Conservation (phyloP, 1,284 basidiomycete species). For the Cerrena zonata region DNA sequence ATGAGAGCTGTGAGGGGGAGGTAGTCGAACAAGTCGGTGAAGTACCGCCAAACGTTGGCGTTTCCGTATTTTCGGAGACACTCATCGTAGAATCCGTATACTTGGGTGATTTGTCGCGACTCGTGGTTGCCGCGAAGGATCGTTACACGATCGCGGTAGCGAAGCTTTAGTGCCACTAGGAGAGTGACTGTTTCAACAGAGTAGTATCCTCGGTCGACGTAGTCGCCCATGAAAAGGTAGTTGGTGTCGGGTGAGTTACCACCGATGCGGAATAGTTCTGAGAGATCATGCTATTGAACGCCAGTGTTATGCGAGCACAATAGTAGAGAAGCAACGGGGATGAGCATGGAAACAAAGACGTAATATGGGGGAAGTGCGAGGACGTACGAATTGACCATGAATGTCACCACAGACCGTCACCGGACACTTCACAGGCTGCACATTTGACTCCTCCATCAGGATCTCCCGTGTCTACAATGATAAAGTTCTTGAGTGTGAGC, state of each 20-base stretch:
- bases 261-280: slow-evolving; percentile 97
- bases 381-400: slow-evolving; percentile 97
- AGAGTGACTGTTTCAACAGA: slow-evolving; percentile 98
- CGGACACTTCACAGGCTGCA: slow-evolving; percentile 95
- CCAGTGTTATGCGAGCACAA: slow-evolving; percentile 2
- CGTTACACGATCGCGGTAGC: slow-evolving; percentile 97
- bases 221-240: slow-evolving; percentile 99
- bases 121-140: slow-evolving; percentile 99
- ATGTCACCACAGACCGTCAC: slow-evolving; percentile 98
- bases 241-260: slow-evolving; percentile 99
- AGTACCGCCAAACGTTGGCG: slow-evolving; percentile 99
- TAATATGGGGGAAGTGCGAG: slow-evolving; percentile 17
- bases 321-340: slow-evolving; percentile 1
- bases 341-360: slow-evolving; percentile 9
- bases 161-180: slow-evolving; percentile 95
- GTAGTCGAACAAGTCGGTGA: slow-evolving; percentile 98
- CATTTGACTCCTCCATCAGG: slow-evolving; percentile 95
- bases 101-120: slow-evolving; percentile 98
- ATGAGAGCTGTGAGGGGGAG: slow-evolving; percentile 95
- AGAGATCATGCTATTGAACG: slow-evolving; percentile 83
- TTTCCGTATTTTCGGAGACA: slow-evolving; percentile 99
- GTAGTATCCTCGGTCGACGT: slow-evolving; percentile 99
- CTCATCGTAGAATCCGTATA: slow-evolving; percentile 99
- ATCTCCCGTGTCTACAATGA: slow-evolving; percentile 84
- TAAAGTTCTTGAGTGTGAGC: slow-evolving; percentile 15